A percentile compares a stretch with the other conserved stretches of the same genome.
Evolutionary conservation across 176 grass and related monocot genomes (phyloP).

Genomic region (Avena eriantha): DNA sequence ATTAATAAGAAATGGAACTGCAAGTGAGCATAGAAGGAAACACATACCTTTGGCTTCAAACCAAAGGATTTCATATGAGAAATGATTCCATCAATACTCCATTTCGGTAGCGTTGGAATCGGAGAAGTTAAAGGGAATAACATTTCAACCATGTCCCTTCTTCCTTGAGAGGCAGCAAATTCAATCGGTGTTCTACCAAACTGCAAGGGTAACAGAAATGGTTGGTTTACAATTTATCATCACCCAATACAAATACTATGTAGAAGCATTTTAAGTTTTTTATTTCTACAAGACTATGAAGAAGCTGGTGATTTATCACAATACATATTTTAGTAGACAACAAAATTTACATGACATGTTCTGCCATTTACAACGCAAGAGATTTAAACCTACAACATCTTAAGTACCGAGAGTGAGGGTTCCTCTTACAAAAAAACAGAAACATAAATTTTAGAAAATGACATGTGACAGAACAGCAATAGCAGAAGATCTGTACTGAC

Average conservation of each 20-base stretch:
- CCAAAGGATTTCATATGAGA: slow-evolving; percentile 9
- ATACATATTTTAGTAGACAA: no score
- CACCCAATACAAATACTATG: background rate
- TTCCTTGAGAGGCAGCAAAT: background rate
- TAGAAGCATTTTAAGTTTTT: no score
- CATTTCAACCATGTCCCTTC: slow-evolving; percentile 24
- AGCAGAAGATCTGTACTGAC: background rate
- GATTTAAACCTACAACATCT: no score
- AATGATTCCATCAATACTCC: slow-evolving; percentile 41
- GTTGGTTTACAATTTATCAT: background rate
- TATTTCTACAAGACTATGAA: no score
- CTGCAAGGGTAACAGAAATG: background rate
- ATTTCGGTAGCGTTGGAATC: slow-evolving; percentile 6
- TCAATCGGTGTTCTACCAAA: background rate
- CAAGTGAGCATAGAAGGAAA: background rate
- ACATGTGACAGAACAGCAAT: no score
- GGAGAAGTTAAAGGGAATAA: slow-evolving; percentile 30
- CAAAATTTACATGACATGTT: background rate
- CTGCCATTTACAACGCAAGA: background rate
- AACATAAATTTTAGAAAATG: no score
- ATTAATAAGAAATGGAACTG: background rate
- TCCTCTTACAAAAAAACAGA: no score
- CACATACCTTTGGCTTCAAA: slow-evolving; percentile 10
- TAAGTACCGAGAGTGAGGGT: background rate
- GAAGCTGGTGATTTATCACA: no score